These are phyloP conservation scores for Kodamaea nitidulidarum DNA, from an alignment of 805 yeast genomes.

Conservation along the genomic window DNA sequence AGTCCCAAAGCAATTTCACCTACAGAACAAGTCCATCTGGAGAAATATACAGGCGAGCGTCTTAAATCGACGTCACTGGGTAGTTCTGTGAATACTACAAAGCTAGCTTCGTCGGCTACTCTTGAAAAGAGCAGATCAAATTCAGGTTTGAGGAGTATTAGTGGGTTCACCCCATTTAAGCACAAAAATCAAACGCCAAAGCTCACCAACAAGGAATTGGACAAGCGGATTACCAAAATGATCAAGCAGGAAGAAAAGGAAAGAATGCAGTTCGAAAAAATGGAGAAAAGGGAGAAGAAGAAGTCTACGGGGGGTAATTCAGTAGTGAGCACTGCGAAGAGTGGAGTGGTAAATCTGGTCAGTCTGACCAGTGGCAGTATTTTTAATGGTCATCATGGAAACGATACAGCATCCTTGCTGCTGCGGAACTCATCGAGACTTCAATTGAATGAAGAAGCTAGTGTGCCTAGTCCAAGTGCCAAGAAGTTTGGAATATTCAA, in stretches of 20 bases:
- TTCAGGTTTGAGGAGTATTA: slow-evolving; percentile 22
- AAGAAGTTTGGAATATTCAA: slow-evolving; percentile 7
- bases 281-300: slow-evolving; percentile 15
- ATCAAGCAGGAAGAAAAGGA: slow-evolving; percentile 30
- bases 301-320: slow-evolving; percentile 6
- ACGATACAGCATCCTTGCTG: slow-evolving; percentile 4
- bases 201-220: slow-evolving; percentile 25
- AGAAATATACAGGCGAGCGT: slow-evolving; percentile 1
- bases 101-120: neutral
- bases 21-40: slow-evolving; percentile 1
- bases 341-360: no score
- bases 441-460: neutral
- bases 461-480: neutral
- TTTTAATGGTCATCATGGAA: neutral
- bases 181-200: slow-evolving; percentile 16
- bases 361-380: slow-evolving; percentile 1
- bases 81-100: slow-evolving; percentile 7
- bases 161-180: slow-evolving; percentile 30
- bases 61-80: slow-evolving; percentile 11
- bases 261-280: slow-evolving; percentile 17
- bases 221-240: slow-evolving; percentile 29
- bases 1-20: slow-evolving; percentile 5
- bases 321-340: neutral
- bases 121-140: slow-evolving; percentile 15
- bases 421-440: slow-evolving; percentile 7